A percentile compares a stretch with the other conserved stretches of the same genome.
Evolutionary conservation across 805 yeast species (phyloP).

Genomic region (Zygosaccharomyces rouxii): DNA sequence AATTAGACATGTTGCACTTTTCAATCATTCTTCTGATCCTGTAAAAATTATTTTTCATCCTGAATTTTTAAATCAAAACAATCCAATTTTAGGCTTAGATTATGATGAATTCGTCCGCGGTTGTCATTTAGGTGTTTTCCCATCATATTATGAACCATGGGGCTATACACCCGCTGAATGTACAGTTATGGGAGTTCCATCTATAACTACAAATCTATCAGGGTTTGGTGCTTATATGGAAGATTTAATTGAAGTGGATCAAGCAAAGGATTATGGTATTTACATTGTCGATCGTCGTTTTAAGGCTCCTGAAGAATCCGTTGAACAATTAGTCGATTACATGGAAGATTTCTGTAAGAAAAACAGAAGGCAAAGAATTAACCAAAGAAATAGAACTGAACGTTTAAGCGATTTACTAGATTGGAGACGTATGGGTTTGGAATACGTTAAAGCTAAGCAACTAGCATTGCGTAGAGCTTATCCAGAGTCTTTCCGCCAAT

Average conservation of each 20-base stretch:
- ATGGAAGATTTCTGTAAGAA: constrained; percentile 87
- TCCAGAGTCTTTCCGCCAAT: constrained; percentile 66
- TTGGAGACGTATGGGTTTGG: constrained; percentile 98
- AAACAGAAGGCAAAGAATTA: constrained; percentile 94
- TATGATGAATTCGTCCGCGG: constrained; percentile 98
- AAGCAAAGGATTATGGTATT: constrained; percentile 89
- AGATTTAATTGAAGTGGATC: constrained; percentile 78
- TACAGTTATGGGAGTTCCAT: constrained; percentile 99
- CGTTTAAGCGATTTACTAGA: constrained; percentile 87
- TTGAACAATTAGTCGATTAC: constrained; percentile 80
- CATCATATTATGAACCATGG: constrained; percentile 98
- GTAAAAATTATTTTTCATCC: constrained; percentile 97
- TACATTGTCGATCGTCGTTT: constrained; percentile 93
- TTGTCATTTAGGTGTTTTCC: constrained; percentile 96
- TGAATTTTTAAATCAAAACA: constrained; percentile 89
- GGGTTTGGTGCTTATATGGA: constrained; percentile 99
- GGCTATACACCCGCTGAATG: constrained; percentile 99
- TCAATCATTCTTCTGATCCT: constrained; percentile 83
- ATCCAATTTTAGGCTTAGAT: constrained; percentile 88
- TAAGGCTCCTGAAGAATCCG: constrained; percentile 89
- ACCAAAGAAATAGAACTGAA: constrained; percentile 96
- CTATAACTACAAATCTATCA: constrained; percentile 90
- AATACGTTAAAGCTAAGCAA: constrained; percentile 91
- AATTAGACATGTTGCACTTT: constrained; percentile 84
- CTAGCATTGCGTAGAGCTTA: constrained; percentile 90